Base-by-base conservation (phyloP, 1,284 basidiomycete species). In the Vanrija humicola region DNA sequence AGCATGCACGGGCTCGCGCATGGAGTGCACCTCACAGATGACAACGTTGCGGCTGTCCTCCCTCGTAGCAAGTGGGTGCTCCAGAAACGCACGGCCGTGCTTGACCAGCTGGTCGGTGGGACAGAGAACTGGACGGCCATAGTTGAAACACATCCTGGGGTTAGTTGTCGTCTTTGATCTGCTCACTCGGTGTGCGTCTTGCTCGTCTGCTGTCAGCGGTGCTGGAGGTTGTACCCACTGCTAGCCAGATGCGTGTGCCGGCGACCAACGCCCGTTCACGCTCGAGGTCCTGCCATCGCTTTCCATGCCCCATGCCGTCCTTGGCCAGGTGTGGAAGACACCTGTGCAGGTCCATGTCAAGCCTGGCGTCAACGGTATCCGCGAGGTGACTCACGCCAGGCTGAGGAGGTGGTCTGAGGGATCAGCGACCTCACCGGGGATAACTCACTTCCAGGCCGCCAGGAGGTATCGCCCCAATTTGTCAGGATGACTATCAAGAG, bases 101-200 rank as follows among this genome's bases (percentile, higher is more conserved):
- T 80, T 82, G 57, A 94, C 89, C 50, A 88, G 88, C 65, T 92
- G 89, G 59, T 93, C 89, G 53, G 91, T 88, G 66, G 87, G 88
- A 42, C 94, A 80, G 52, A 94, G 86, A 1, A 89, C 88, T 2
- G 45, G 45, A 1, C 28, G 45, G 16, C 26, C 45, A 19, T 46
- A n/a, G 45, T 46, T 46, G 45, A 26, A 46, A 12, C 23, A 26
- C n/a, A 18, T 28, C 28, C 28, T 28, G 28, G 3, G 10, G 28
- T 28, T 10, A 28, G 28, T 28, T 10, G 28, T 28, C 28, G 10
- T 2, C 28, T 10, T 28, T 10, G 28, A 10, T 10, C 28, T 28
- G 28, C 28, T 28, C 28, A 10, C 16, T 46, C 45, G n/a, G 28
- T 28, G 28, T 28, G 28, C 28, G 28, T 28, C 28, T 28, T 28